A percentile compares a stretch with the other conserved stretches of the same genome.
Evolutionary conservation across 208 protist genomes (phyloP).

Genomic region (Trypanosomatidae sp.): DNA sequence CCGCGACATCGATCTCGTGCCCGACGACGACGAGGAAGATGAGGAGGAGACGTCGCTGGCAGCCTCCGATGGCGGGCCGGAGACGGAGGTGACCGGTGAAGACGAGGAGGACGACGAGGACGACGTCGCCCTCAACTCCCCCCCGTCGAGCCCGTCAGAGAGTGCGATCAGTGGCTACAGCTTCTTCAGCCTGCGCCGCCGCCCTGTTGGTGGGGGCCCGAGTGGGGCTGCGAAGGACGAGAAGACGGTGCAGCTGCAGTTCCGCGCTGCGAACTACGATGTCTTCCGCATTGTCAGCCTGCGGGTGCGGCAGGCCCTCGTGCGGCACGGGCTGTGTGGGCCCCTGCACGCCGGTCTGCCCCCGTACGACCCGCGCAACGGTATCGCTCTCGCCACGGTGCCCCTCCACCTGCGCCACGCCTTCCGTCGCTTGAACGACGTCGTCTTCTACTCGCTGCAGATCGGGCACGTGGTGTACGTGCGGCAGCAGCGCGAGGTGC

Average conservation of each 20-base stretch:
- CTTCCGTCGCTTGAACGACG: conserved; percentile 41
- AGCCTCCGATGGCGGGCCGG: conserved; percentile 19
- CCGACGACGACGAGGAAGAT: conserved; percentile 31
- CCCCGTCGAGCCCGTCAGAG: conserved; percentile 17
- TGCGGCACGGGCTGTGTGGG: conserved; percentile 36
- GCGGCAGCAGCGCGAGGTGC: conserved; percentile 45
- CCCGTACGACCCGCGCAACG: conserved; percentile 60
- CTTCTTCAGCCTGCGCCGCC: too few species aligned
- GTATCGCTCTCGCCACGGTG: conserved; percentile 46
- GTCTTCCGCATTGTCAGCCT: conserved; percentile 41
- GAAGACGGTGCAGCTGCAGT: conserved; percentile 24
- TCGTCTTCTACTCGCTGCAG: conserved; percentile 54
- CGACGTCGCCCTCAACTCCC: conserved; percentile 29
- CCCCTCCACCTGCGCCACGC: conserved; percentile 56
- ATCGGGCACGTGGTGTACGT: conserved; percentile 46
- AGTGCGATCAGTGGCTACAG: conserved; percentile 30
- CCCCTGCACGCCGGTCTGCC: conserved; percentile 53
- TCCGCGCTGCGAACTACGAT: conserved; percentile 43
- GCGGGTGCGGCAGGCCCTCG: conserved; percentile 39
- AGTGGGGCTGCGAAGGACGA: too few species aligned
- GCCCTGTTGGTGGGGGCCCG: too few species aligned
- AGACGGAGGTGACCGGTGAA: conserved; percentile 10
- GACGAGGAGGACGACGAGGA: conserved; percentile 20
- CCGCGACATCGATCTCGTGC: conserved; percentile 37
- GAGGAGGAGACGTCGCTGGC: conserved; percentile 25